Evolutionary conservation across 495 filamentous ascomycete species (phyloP), one percentile per base, ranked within the genome.

Genomic region (Tuber magnatum): DNA sequence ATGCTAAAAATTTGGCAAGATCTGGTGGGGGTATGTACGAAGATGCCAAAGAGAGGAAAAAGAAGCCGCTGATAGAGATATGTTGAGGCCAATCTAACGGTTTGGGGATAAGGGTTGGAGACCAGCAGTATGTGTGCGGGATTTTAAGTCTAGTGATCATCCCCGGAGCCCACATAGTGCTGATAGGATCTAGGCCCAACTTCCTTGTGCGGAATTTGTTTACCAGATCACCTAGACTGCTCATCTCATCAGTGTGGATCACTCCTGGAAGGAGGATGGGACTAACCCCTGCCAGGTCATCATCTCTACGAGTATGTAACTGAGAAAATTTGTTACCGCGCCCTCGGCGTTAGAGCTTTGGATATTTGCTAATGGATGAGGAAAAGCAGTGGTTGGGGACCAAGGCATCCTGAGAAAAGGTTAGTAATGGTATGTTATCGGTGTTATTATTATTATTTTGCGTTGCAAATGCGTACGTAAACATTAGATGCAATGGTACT

Each of bases 301-400:
- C 87, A 89, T 88, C 76, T 91, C 89, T 14, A 91, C 91, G 20
- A 93, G 83, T 6, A 90, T 87, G 80, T 93, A 93, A 14, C 87
- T 89, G 68, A 93, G 88, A 80, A 92, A 92, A 84, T 93, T 93
- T 18, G 89, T 88, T 70, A 89, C 88, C 51, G 83, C 85, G 12
- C 86, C 84, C 71, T 91, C 89, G 1, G 88, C 86, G 78, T 91
- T 90, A 28, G 86, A 86, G 68, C 86, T 87, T 73, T 89, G 87
- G 68, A 92, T 88, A 77, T 90, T 92, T 39, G 91, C 91, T 41
- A 93, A 84, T 5, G 91, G 91, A 77, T 93, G 91, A 0, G 91
- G 91, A 74, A 93, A 92, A 9, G 87, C 86, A 71, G 88, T 88
- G 1, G 91, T 93, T 0, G 90, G 88, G 10, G 87, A 90, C 80